phyloP scores from a whole-genome alignment of 2,329 filamentous ascomycete genomes.

The Passalora sequoiae region DNA sequence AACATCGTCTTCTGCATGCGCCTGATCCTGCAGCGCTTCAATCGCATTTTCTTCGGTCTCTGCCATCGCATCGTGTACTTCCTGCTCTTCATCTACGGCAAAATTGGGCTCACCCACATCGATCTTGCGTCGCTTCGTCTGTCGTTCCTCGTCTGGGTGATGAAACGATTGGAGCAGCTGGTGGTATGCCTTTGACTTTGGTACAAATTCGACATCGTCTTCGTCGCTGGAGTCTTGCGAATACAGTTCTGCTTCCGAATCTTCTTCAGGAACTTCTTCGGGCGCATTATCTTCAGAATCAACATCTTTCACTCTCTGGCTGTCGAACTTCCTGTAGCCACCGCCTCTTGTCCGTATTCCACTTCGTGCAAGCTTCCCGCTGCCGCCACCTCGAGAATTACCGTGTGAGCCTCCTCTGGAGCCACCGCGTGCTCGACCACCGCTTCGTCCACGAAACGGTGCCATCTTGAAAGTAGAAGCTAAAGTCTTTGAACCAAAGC shows the following conservation, averaged over 20 bases:
- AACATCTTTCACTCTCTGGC: conserved; percentile 32
- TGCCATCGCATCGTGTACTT: conserved; percentile 34
- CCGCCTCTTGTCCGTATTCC: conserved; percentile 29
- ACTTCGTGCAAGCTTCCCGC: conserved; percentile 29
- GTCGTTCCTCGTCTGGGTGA: conserved; percentile 38
- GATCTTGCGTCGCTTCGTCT: conserved; percentile 52
- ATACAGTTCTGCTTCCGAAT: conserved; percentile 23
- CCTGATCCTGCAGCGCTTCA: conserved; percentile 36
- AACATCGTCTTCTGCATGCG: conserved; percentile 7
- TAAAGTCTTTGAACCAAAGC: not conserved
- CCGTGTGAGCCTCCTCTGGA: conserved; percentile 28
- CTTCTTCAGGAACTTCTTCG: conserved; percentile 20
- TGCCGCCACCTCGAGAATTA: conserved; percentile 19
- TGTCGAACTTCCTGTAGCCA: conserved; percentile 34
- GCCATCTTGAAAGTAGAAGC: conserved; percentile 20
- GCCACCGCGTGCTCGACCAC: conserved; percentile 28
- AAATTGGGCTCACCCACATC: conserved; percentile 23
- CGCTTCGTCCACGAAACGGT: conserved; percentile 27
- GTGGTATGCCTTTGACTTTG: conserved; percentile 47
- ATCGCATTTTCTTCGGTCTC: conserved; percentile 38
- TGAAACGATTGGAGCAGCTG: conserved; percentile 53
- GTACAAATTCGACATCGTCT: conserved; percentile 30
- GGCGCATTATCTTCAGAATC: conserved; percentile 24
- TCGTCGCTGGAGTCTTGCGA: conserved; percentile 27
- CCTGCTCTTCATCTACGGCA: conserved; percentile 8